Evolutionary conservation across 371 early-diverging fungal species (phyloP).

Genomic region (Smittium culicis): DNA sequence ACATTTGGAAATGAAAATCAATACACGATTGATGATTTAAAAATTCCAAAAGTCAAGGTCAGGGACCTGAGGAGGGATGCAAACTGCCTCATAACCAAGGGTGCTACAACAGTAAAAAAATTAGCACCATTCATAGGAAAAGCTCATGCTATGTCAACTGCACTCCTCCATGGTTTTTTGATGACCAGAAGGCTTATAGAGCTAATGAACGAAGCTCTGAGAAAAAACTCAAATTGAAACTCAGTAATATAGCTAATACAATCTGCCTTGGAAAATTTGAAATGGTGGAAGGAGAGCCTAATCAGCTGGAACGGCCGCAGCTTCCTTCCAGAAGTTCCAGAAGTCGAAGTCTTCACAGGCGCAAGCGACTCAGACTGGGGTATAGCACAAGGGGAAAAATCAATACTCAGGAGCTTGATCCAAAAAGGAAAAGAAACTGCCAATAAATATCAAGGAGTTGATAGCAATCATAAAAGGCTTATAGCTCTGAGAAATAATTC

Average conservation of each 20-base stretch:
- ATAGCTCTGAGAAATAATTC: neutral
- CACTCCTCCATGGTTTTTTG: too few relatives aligned
- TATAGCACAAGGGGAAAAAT: neutral
- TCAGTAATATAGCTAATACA: neutral
- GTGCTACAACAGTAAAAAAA: too few relatives aligned
- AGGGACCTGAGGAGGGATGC: too few relatives aligned
- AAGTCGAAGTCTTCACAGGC: neutral
- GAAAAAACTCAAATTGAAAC: neutral
- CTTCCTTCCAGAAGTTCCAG: neutral
- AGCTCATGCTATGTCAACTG: too few relatives aligned
- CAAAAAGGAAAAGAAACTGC: neutral
- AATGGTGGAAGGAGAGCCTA: neutral
- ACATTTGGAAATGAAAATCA: slow-evolving; percentile 28
- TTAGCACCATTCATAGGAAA: too few relatives aligned
- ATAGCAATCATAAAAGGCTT: neutral
- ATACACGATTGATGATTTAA: slow-evolving; percentile 15
- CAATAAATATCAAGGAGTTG: slow-evolving; percentile 2
- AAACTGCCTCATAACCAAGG: too few relatives aligned
- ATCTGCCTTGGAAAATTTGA: neutral
- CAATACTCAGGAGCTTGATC: slow-evolving; percentile 1
- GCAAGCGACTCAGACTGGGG: neutral
- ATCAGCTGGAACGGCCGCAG: neutral
- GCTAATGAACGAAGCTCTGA: neutral
- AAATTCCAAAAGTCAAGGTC: too few relatives aligned
- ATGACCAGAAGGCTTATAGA: slow-evolving; percentile 5